These are phyloP conservation scores for Ganoderma lucidum DNA, from an alignment of 1,284 basidiomycete genomes.

Conservation along the genomic window DNA sequence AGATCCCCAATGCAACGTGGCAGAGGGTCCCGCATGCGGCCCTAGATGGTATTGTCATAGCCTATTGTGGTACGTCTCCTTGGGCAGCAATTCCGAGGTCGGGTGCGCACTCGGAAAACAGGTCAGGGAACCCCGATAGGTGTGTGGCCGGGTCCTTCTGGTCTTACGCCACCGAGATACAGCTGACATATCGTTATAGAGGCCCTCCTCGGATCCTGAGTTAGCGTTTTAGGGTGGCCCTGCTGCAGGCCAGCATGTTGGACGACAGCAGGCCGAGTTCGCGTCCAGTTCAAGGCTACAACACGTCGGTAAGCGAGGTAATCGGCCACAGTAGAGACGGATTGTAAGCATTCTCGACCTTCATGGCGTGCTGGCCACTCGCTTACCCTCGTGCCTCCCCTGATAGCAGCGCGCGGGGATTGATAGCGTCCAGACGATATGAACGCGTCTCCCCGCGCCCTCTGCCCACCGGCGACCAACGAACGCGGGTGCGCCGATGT, in stretches of 20 bases:
- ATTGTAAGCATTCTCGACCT: slow-evolving; percentile 7
- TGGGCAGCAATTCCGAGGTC: neutral
- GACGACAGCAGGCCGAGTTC: slow-evolving; percentile 2
- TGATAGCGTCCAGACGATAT: slow-evolving; percentile 15
- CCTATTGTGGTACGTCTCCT: neutral
- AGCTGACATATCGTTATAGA: neutral
- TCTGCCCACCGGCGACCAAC: slow-evolving; percentile 26
- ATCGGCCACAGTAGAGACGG: slow-evolving; percentile 10
- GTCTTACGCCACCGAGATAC: slow-evolving; percentile 9
- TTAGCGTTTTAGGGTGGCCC: slow-evolving; percentile 19
- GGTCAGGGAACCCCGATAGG: neutral
- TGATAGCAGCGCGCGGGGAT: slow-evolving; percentile 25
- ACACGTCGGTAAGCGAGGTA: neutral
- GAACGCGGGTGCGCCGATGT: slow-evolving; percentile 6
- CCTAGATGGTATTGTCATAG: neutral
- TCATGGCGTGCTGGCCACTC: slow-evolving; percentile 6
- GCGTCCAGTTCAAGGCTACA: slow-evolving; percentile 2
- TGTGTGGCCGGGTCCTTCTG: slow-evolving; percentile 13
- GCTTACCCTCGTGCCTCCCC: slow-evolving; percentile 20
- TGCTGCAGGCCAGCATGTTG: neutral
- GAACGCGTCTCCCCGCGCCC: slow-evolving; percentile 26
- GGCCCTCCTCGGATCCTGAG: neutral
- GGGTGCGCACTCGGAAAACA: neutral
- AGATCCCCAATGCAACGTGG: neutral
- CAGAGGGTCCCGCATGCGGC: neutral